phyloP scores from a whole-genome alignment of 2,329 filamentous ascomycete genomes.

The Stemphylium vesicarium region DNA sequence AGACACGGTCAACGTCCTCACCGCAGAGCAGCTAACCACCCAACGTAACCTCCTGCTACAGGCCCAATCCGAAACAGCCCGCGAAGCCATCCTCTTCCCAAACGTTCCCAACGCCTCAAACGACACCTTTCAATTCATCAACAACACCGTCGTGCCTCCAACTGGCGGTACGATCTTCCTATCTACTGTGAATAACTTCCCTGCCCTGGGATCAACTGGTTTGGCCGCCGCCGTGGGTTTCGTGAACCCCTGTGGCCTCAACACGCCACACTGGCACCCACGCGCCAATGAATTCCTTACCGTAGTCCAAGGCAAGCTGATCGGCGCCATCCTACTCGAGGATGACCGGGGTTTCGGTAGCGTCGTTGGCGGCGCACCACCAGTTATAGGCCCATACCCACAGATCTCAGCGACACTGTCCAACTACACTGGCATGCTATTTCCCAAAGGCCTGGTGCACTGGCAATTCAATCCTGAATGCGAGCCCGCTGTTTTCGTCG shows the following conservation, averaged over 20 bases:
- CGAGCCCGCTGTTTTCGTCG: conserved; percentile 48
- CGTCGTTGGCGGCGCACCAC: conserved; percentile 26
- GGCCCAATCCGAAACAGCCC: conserved; percentile 21
- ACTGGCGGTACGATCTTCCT: conserved; percentile 58
- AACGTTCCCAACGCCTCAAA: conserved; percentile 25
- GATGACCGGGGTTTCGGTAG: conserved; percentile 34
- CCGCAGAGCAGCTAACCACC: conserved; percentile 16
- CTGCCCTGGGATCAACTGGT: conserved; percentile 61
- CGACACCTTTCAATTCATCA: conserved; percentile 30
- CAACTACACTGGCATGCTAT: conserved; percentile 49
- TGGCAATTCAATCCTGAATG: conserved; percentile 53
- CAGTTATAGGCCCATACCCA: conserved; percentile 20
- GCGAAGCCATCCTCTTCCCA: conserved; percentile 26
- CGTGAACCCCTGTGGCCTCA: conserved; percentile 60
- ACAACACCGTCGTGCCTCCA: conserved; percentile 44
- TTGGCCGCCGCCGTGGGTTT: conserved; percentile 60
- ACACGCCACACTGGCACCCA: conserved; percentile 51
- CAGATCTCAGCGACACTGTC: conserved; percentile 45
- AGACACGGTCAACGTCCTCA: conserved; percentile 24
- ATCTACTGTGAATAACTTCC: conserved; percentile 64
- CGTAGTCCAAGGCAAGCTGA: conserved; percentile 45
- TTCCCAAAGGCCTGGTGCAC: conserved; percentile 51
- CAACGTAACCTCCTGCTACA: conserved; percentile 25
- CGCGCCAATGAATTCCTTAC: conserved; percentile 51
- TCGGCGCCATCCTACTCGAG: conserved; percentile 49